Percentiles rank a stretch among this genome's conserved stretches.
phyloP scores from a whole-genome alignment of 139 green algal species.

The Yamagishiella unicocca region DNA sequence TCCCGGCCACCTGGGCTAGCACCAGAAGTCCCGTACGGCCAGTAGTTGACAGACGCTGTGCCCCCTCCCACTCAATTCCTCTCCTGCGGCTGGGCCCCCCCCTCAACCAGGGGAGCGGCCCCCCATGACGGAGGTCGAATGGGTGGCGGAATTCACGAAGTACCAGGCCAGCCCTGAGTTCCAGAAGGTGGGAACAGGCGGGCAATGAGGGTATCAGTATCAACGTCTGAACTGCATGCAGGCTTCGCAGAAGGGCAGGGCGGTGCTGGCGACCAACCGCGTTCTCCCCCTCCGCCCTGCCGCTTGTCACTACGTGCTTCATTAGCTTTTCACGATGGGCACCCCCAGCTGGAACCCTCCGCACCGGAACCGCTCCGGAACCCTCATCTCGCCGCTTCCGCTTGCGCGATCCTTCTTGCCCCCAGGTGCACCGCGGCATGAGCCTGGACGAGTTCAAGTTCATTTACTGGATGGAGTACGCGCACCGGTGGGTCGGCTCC shows the following conservation, averaged over 20 bases:
- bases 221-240: too few species aligned
- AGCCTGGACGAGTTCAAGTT: constrained; percentile 98
- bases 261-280: too few species aligned
- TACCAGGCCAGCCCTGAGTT: constrained; percentile 96
- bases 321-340: too few species aligned
- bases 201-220: neutral
- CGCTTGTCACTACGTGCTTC: too few species aligned
- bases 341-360: too few species aligned
- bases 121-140: constrained; percentile 80
- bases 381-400: neutral
- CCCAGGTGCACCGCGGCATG: constrained; percentile 89
- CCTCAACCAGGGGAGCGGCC: constrained; percentile 66
- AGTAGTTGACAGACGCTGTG: too few species aligned
- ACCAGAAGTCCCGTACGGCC: too few species aligned
- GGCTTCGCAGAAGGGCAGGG: too few species aligned
- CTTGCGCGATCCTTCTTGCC: neutral
- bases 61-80: neutral
- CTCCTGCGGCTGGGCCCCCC: neutral
- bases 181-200: constrained; percentile 32
- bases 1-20: too few species aligned
- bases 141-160: constrained; percentile 92
- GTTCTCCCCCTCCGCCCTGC: too few species aligned
- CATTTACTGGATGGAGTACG: constrained; percentile 99
- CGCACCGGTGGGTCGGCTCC: constrained; percentile 81
- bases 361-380: too few species aligned